Evolutionary conservation across 371 early-diverging fungal species (phyloP).

Genomic region (Conidiobolus incongruus): DNA sequence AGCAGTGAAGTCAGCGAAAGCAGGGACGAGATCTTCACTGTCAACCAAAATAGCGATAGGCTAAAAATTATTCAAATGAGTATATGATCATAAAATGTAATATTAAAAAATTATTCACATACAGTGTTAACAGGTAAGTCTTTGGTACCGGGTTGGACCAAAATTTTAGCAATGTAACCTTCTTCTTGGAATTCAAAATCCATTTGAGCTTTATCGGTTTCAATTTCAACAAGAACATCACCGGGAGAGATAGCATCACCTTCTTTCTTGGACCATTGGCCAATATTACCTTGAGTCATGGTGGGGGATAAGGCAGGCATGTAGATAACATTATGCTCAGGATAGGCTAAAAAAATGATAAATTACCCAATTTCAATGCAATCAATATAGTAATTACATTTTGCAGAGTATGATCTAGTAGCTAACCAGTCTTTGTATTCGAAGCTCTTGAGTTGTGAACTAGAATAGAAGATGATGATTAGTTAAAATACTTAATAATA

Average conservation of each 20-base stretch:
- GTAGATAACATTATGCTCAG: constrained; percentile 68
- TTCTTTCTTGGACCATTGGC: constrained; percentile 76
- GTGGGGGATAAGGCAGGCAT: constrained; percentile 99
- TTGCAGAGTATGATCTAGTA: no score
- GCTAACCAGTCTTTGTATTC: no score
- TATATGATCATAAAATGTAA: constrained; percentile 12
- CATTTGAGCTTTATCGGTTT: constrained; percentile 99
- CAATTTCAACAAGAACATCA: constrained; percentile 92
- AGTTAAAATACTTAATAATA: no score
- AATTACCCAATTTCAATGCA: not conserved
- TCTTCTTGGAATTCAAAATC: constrained; percentile 98
- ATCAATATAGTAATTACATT: not conserved
- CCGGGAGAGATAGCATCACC: constrained; percentile 82
- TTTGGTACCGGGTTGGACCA: constrained; percentile 31
- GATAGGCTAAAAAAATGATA: constrained; percentile 27
- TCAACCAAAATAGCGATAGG: constrained; percentile 87
- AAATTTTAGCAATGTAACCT: constrained; percentile 85
- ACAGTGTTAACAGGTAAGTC: constrained; percentile 8
- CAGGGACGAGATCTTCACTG: constrained; percentile 61
- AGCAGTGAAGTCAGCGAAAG: constrained; percentile 56
- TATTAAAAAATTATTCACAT: constrained; percentile 14
- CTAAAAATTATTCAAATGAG: constrained; percentile 21
- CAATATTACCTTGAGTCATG: constrained; percentile 95
- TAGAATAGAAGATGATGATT: no score
- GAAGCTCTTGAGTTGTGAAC: no score